Evolutionary conservation across 2,329 filamentous ascomycete genomes (phyloP).

Genomic region (Venturia carpophila): DNA sequence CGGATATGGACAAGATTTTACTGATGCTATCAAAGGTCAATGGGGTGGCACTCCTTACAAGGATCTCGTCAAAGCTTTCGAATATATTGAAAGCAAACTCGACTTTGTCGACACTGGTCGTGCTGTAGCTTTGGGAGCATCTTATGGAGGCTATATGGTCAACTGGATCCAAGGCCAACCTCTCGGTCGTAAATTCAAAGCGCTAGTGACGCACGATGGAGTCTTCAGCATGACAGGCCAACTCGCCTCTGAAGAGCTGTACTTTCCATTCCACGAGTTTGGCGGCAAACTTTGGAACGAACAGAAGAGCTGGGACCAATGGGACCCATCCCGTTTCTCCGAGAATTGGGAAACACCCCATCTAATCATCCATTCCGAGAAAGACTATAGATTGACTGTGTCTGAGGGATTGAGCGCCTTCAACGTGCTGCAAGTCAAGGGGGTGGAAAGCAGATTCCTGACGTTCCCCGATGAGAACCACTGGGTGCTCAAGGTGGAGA

Average conservation of each 20-base stretch:
- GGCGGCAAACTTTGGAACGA: constrained; percentile 31
- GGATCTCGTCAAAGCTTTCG: constrained; percentile 71
- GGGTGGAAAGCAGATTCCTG: constrained; percentile 68
- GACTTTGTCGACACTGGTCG: constrained; percentile 59
- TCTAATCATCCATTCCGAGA: constrained; percentile 80
- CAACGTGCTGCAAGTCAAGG: constrained; percentile 70
- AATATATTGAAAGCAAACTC: constrained; percentile 60
- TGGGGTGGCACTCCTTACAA: constrained; percentile 83
- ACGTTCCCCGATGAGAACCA: constrained; percentile 75
- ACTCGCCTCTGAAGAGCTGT: constrained; percentile 44
- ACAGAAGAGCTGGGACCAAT: constrained; percentile 45
- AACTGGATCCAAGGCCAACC: constrained; percentile 87
- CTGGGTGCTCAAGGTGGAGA: constrained; percentile 87
- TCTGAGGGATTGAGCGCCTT: constrained; percentile 79
- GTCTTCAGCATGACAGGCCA: constrained; percentile 58
- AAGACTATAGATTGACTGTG: constrained; percentile 82
- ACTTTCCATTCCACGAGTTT: constrained; percentile 43
- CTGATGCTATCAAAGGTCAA: constrained; percentile 66
- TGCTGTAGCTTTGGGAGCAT: constrained; percentile 65
- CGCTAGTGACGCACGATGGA: constrained; percentile 81
- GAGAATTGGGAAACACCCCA: constrained; percentile 78
- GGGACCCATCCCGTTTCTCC: constrained; percentile 50
- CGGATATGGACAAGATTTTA: constrained; percentile 70
- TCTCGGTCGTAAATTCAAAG: constrained; percentile 77
- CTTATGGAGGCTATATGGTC: constrained; percentile 40